Base-by-base conservation (phyloP, 2,329 filamentous ascomycete species). In the Xylariaceae sp. region DNA sequence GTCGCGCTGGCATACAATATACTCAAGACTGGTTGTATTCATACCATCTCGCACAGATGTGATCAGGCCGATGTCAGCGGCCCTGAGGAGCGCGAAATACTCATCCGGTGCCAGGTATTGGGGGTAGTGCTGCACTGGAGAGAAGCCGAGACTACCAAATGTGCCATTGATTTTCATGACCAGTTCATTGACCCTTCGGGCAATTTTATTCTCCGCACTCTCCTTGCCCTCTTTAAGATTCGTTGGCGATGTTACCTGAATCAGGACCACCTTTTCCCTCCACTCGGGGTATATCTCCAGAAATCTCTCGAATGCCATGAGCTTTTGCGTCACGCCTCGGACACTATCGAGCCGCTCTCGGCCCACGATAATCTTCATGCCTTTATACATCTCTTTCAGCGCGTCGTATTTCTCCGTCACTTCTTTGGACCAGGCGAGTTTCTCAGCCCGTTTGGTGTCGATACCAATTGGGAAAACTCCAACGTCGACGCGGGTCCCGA, bases 21-120 rank as follows among this genome's bases (percentile, higher is more conserved):
- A 97, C 72, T 97, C 94, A 63, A 97, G 77, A 69, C 90, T 95
- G 26, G 91, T 96, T 0, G 92, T 96, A 75, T 96, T 97, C 91
- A 97, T 96, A 55, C 92, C 92, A 70, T 97, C 94, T 57, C 92
- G 85, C 27, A 97, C 91, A 63, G 90, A 96, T 5, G 94, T 96
- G 71, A 97, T 96, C 49, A 97, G 78, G 3, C 91, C 92, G 62
- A 96, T 89, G 69, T 97, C 91, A 35, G 88, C 91, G 2, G 90
- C 84, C 29, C 92, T 85, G 50, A 97, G 80, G n/a, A 97, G 81
- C 3, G 92, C 91, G 71, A 96, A 95, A 71, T 97, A 97, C 72
- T 97, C 91, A 64, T 91, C 87, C 62, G 87, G 87, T 47, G 84
- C 86, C 45, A 97, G 80, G 69, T 96, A 96, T 70, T 96, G 91